Percentiles rank a stretch among this genome's conserved stretches.
Conservation (phyloP, 305 asterid species). For the Rubia occidens region DNA sequence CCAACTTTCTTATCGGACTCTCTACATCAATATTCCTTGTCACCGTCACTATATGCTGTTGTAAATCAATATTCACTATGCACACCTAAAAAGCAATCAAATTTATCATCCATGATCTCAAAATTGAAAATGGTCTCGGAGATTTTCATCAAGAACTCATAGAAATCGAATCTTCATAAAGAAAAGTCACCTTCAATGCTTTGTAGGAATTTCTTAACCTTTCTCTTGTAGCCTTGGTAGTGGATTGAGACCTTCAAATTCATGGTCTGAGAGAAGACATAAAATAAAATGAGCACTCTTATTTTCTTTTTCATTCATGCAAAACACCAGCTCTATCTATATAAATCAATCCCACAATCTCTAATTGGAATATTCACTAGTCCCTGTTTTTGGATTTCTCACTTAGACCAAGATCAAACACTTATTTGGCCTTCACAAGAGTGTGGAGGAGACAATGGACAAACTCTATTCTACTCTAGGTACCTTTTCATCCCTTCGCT, state of each 20-base stretch:
- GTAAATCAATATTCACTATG: conserved; percentile 41
- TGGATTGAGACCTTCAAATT: conserved; percentile 73
- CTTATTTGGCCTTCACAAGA: too few relatives aligned
- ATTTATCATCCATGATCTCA: neutral
- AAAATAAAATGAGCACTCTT: neutral
- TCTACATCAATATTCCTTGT: conserved; percentile 63
- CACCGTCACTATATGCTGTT: conserved; percentile 64
- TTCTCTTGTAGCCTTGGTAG: conserved; percentile 75
- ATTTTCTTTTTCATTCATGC: too few relatives aligned
- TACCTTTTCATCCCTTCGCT: too few relatives aligned
- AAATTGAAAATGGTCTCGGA: neutral
- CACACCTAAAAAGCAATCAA: conserved; percentile 42
- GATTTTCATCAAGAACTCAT: neutral
- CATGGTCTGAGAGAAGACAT: conserved; percentile 47
- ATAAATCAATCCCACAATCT: too few relatives aligned
- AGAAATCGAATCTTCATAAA: neutral
- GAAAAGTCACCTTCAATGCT: conserved; percentile 52
- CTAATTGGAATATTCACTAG: too few relatives aligned
- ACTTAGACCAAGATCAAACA: too few relatives aligned
- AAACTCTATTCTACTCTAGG: too few relatives aligned
- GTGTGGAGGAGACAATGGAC: too few relatives aligned
- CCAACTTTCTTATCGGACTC: conserved; percentile 46
- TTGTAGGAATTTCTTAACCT: conserved; percentile 74
- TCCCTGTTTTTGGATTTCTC: too few relatives aligned
- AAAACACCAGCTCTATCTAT: too few relatives aligned